Percentiles rank a stretch among this genome's conserved stretches.
phyloP scores from a whole-genome alignment of 768 basidiomycete genomes.

The Rossbeevera mucosa region DNA sequence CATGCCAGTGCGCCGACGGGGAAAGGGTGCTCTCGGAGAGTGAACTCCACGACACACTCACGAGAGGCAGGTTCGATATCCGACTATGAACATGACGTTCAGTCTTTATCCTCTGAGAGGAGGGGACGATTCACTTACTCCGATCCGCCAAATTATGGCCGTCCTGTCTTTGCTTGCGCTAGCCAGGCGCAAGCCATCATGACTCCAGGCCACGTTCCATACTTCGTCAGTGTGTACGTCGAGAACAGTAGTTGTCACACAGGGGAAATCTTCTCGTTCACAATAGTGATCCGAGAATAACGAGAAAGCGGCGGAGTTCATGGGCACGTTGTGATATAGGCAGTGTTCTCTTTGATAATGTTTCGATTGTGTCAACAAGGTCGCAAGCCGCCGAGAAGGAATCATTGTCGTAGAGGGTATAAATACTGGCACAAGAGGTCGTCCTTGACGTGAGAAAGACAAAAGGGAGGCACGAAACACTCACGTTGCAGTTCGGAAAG shows the following conservation, averaged over 20 bases:
- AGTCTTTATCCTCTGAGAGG: constrained; percentile 1
- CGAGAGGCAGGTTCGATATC: constrained; percentile 47
- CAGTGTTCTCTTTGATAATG: constrained; percentile 76
- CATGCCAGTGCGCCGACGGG: constrained; percentile 81
- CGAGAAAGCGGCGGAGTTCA: constrained; percentile 59
- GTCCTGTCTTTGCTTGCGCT: constrained; percentile 84
- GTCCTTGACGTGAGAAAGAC: not conserved
- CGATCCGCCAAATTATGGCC: constrained; percentile 85
- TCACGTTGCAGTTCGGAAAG: constrained; percentile 80
- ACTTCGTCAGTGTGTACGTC: constrained; percentile 90
- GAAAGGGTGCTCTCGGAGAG: constrained; percentile 73
- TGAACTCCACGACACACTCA: constrained; percentile 56
- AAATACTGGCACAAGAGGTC: constrained; percentile 50
- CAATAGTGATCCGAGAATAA: constrained; percentile 86
- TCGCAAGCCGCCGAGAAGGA: constrained; percentile 80
- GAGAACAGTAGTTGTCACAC: constrained; percentile 77
- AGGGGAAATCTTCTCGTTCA: constrained; percentile 76
- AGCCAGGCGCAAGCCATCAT: constrained; percentile 78
- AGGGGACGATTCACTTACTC: constrained; percentile 48
- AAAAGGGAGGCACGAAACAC: constrained; percentile 15
- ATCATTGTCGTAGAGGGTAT: constrained; percentile 93
- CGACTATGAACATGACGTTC: constrained; percentile 30
- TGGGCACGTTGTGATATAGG: constrained; percentile 78
- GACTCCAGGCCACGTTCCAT: constrained; percentile 95
- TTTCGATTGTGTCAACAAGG: constrained; percentile 82